A percentile compares a stretch with the other conserved stretches of the same genome.
These are phyloP conservation scores for Echites panduratus DNA, from an alignment of 257 asterid species.

Conservation along the genomic window DNA sequence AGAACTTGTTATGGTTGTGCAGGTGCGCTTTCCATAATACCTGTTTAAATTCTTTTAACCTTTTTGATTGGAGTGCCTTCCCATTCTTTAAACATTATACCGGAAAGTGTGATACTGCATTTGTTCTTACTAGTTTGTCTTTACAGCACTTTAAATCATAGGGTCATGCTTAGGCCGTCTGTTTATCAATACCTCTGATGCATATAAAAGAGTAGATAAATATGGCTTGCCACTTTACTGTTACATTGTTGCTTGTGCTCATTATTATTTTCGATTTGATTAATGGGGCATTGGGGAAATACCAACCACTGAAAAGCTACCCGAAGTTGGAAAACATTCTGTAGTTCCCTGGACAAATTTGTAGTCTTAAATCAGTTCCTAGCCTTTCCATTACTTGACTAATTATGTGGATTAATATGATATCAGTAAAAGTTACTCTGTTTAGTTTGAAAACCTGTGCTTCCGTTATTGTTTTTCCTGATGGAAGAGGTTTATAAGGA, in stretches of 20 bases:
- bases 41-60: background rate
- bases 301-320: background rate
- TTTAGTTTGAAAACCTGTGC: background rate
- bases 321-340: background rate
- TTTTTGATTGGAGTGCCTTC: background rate
- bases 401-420: background rate
- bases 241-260: background rate
- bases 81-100: background rate
- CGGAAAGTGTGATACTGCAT: background rate
- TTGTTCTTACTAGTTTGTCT: background rate
- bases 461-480: background rate
- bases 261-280: background rate
- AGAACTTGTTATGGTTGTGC: slow-evolving; percentile 65
- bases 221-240: background rate
- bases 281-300: background rate
- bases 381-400: background rate
- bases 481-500: background rate
- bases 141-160: background rate
- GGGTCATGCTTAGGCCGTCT: background rate
- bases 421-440: background rate
- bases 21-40: slow-evolving; percentile 33
- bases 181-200: background rate
- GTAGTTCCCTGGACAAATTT: background rate
- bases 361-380: background rate
- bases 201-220: background rate